Evolutionary conservation across 257 asterid species (phyloP).

Genomic region (Solanum chmielewskii): DNA sequence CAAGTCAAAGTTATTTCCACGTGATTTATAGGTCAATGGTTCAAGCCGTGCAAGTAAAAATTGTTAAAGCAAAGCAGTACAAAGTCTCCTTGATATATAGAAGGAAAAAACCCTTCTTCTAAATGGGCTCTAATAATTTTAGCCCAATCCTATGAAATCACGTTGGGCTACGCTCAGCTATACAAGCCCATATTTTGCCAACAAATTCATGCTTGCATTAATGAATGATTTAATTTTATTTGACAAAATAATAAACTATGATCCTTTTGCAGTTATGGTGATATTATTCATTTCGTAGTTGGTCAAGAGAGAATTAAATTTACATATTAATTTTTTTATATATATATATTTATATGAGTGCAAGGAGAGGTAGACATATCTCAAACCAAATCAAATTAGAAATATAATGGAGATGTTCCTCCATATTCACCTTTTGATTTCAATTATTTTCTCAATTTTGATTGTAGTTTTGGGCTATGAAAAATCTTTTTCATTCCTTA

Average conservation of each 20-base stretch:
- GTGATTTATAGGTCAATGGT: too few relatives aligned
- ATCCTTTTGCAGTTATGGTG: background rate
- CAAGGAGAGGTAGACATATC: background rate
- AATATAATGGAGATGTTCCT: background rate
- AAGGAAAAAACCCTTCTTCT: background rate
- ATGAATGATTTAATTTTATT: background rate
- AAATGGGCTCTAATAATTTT: background rate
- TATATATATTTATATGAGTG: background rate
- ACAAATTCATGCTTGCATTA: background rate
- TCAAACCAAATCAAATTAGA: background rate
- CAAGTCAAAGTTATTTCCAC: too few relatives aligned
- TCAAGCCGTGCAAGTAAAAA: too few relatives aligned
- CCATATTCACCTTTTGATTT: background rate
- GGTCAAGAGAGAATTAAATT: background rate
- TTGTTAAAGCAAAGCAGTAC: too few relatives aligned
- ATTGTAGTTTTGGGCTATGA: background rate
- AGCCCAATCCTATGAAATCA: background rate
- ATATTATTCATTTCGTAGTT: background rate
- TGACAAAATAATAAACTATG: background rate
- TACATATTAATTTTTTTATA: too few relatives aligned
- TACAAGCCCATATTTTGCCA: background rate
- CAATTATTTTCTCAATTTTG: background rate
- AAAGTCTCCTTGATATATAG: background rate
- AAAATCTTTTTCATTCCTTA: background rate
- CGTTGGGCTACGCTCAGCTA: background rate